A percentile compares a stretch with the other conserved stretches of the same genome.
Evolutionary conservation across 768 basidiomycete species (phyloP).

Genomic region (Panaeolus papilionaceus): DNA sequence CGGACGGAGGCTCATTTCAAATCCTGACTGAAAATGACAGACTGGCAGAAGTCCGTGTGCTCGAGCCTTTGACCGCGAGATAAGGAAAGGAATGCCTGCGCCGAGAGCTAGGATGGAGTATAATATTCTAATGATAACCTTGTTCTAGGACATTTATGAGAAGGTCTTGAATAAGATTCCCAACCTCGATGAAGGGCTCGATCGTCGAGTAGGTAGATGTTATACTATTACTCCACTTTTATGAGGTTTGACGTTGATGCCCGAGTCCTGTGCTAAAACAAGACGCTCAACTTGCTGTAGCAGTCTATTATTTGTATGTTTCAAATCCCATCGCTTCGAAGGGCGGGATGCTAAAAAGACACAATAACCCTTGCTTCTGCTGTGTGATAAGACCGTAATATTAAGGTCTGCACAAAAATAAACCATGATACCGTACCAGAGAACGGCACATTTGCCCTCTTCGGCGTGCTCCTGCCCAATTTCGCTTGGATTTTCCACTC

Average conservation of each 20-base stretch:
- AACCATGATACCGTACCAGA: background rate
- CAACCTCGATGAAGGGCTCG: background rate
- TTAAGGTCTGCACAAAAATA: background rate
- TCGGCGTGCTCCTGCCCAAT: background rate
- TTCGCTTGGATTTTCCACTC: background rate
- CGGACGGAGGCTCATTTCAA: background rate
- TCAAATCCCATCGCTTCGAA: constrained; percentile 1
- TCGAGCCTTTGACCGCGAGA: constrained; percentile 4
- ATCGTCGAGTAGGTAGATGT: background rate
- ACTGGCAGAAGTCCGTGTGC: constrained; percentile 9
- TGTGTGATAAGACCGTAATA: background rate
- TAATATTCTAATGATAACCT: background rate
- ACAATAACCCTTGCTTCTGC: background rate
- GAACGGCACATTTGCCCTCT: background rate
- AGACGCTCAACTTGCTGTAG: background rate
- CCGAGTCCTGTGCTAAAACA: background rate
- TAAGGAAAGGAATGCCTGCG: background rate
- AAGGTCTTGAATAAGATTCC: background rate
- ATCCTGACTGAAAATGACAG: background rate
- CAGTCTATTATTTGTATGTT: background rate
- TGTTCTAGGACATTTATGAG: background rate
- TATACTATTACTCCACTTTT: background rate
- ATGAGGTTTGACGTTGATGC: constrained; percentile 1
- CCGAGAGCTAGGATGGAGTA: background rate
- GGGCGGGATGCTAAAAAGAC: background rate